Evolutionary conservation across 441 rosid species (phyloP), one percentile per base, ranked within the genome.

Genomic region (Viola pubescens): DNA sequence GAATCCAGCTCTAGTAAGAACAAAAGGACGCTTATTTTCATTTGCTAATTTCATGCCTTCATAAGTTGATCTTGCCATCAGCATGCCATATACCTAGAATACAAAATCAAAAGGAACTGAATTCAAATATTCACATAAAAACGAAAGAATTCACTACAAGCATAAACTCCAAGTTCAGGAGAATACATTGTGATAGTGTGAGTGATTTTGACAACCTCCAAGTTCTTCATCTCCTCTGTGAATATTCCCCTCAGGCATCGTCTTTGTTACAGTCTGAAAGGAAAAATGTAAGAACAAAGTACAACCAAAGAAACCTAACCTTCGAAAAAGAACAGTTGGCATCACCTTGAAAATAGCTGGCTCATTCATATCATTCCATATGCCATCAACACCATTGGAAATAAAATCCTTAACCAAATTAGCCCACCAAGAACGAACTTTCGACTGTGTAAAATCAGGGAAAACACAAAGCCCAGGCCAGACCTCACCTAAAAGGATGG

Each of bases 321-420:
- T 47, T 19, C 26, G 26, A 38, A 42, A 59, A 39, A 55, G 37
- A 50, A 34, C 65, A 14, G 13, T 19, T 7, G 43, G 19, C 54
- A 19, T 65, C 67, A 87, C 98, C 86, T 89, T 87, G 70, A 89
- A 92, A 58, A 92, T 55, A 61, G 97, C 82, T 9, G 98, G 97
- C 74, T 92, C 98, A 37, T 92, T 92, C 98, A 92, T 92, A 73
- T 92, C 96, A 56, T 92, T 92, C 98, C 98, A 89, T 73, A 92
- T 92, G 57, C 96, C 98, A 76, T 92, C 95, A 62, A 89, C 97
- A 54, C 97, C 96, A 77, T 81, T 84, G 67, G 89, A 81, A 59
- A 73, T 52, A 50, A 87, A 92, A 60, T 83, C 91, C 60, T 82
- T 89, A 52, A 92, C 96, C 58, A 82, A 73, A 76, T 61, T 68